These are phyloP conservation scores for Peribolospora kevripleyi DNA, from an alignment of 768 basidiomycete genomes.

Conservation along the genomic window DNA sequence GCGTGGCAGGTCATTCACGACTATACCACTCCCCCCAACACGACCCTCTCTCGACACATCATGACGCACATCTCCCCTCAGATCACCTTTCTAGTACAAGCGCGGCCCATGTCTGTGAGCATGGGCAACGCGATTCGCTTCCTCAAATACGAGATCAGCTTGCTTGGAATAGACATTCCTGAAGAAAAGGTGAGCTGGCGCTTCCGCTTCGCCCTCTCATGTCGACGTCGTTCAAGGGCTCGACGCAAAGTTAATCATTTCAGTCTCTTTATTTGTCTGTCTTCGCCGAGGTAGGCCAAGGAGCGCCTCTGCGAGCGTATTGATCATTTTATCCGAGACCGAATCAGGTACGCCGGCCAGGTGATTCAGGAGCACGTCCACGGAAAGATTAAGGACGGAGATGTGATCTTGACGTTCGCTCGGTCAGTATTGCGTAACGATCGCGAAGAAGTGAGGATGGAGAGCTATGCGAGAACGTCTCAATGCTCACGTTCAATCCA, in stretches of 20 bases:
- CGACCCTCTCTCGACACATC: conserved; percentile 66
- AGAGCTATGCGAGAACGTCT: too few relatives aligned
- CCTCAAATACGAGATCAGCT: conserved; percentile 83
- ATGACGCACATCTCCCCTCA: conserved; percentile 81
- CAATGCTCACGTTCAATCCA: too few relatives aligned
- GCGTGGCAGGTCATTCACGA: conserved; percentile 57
- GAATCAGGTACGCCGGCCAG: conserved; percentile 76
- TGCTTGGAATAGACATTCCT: conserved; percentile 70
- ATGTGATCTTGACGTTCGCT: conserved; percentile 78
- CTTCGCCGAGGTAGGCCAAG: conserved; percentile 40
- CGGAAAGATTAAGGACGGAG: conserved; percentile 82
- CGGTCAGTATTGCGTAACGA: conserved; percentile 26
- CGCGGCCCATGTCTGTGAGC: conserved; percentile 70
- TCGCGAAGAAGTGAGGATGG: too few relatives aligned
- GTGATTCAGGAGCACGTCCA: conserved; percentile 73
- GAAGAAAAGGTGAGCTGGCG: conserved; percentile 58
- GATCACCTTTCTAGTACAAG: conserved; percentile 67
- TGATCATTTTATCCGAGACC: conserved; percentile 76
- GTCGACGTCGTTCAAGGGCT: background rate
- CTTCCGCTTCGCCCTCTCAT: background rate
- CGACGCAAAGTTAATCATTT: background rate
- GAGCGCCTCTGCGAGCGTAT: conserved; percentile 58
- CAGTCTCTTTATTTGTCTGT: too few relatives aligned
- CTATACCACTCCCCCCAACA: conserved; percentile 64
- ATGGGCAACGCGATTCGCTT: conserved; percentile 89